Evolutionary conservation across 2,329 filamentous ascomycete genomes (phyloP), one percentile per base, ranked within the genome.

Genomic region (Diaporthe nobilis): DNA sequence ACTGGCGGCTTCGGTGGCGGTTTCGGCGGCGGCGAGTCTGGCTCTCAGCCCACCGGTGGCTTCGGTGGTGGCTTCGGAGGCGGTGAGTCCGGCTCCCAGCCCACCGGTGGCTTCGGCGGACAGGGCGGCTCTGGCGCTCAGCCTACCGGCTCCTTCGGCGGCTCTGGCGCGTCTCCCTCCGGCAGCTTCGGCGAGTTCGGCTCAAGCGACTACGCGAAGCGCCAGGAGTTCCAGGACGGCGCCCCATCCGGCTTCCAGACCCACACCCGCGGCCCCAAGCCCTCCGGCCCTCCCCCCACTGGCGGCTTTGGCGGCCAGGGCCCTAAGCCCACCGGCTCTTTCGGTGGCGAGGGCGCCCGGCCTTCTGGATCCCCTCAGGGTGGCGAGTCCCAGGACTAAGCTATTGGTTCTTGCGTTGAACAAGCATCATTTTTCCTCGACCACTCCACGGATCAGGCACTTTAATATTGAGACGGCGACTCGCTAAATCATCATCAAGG

Each of bases 91-190:
- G 72, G 53, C 17, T 34, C 72, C 22, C 31, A 49, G 39, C 65
- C 73, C 12, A 75, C 72, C 53, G 72, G 65, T 4, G 55, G 73
- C 28, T 63, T 71, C 51, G 65, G 65, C 9, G 57, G 67, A 28
- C 61, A 28, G 7, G 58, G 37, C 28, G 71, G 42, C 5, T 60
- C 47, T 25, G 74, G 74, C 6, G 61, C 75, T 5, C n/a, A 47
- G 61, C 71, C 75, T 15, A 76, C 71, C n/a, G 72, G 74, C 12
- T 15, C 31, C 4, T 73, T 73, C 58, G 74, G 71, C 13, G 70
- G 73, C 44, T 63, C 25, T 4, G 71, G 71, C 57, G 25, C 57
- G 28, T 60, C 37, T 25, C 44, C 25, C 28, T 51, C 47, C 4
- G 65, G 65, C 20, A 37, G 51, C 67, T 44, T 44, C 51, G 67